Evolutionary conservation across 257 asterid species (phyloP).

Genomic region (Penstemon davidsonii): DNA sequence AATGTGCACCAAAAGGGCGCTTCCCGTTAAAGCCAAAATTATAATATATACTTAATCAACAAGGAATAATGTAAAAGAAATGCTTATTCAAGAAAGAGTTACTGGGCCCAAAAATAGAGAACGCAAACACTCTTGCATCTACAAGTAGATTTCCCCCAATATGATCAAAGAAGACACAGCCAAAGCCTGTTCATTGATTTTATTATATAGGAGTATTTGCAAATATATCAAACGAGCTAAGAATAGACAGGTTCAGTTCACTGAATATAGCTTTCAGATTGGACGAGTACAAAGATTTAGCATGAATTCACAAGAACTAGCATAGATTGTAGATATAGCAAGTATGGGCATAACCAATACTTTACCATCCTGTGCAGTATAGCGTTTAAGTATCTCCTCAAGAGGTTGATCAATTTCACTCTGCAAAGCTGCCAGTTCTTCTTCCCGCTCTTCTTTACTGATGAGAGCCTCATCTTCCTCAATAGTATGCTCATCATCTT

Average conservation of each 20-base stretch:
- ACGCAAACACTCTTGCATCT: background rate
- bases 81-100: background rate
- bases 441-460: slow-evolving; percentile 91
- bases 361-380: slow-evolving; percentile 67
- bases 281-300: slow-evolving; percentile 17
- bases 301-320: slow-evolving; percentile 17
- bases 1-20: background rate
- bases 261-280: slow-evolving; percentile 21
- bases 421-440: slow-evolving; percentile 82
- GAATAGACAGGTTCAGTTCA: slow-evolving; percentile 1
- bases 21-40: background rate
- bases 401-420: slow-evolving; percentile 84
- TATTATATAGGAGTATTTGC: background rate
- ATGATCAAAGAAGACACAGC: background rate
- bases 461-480: slow-evolving; percentile 95
- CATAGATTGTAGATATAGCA: background rate
- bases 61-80: background rate
- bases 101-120: background rate
- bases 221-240: background rate
- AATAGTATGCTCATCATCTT: slow-evolving; percentile 95
- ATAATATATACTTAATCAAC: too few species aligned
- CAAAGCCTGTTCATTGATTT: background rate
- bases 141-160: background rate
- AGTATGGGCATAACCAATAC: slow-evolving; percentile 11
- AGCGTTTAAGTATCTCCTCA: slow-evolving; percentile 82